phyloP scores from a whole-genome alignment of 1,139 yeast genomes.

The Saccharomycopsis crataegensis region DNA sequence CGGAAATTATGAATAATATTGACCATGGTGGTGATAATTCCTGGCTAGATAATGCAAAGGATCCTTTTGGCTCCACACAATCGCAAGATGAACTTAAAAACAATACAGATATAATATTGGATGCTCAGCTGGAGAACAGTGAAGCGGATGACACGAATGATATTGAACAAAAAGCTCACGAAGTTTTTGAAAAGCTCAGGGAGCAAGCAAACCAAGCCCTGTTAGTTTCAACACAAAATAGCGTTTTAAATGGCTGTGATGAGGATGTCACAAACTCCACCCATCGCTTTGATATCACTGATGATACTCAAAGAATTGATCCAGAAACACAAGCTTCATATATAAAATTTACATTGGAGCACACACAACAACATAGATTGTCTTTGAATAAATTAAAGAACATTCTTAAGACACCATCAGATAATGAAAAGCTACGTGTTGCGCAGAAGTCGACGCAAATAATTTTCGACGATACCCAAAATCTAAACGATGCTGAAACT shows the following conservation, averaged over 20 bases:
- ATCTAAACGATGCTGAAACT: neutral
- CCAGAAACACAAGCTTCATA: neutral
- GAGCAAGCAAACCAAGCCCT: neutral
- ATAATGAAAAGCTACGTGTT: neutral
- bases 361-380: neutral
- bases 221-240: neutral
- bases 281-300: neutral
- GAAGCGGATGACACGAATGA: neutral
- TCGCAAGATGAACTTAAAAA: neutral
- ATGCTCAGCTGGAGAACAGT: neutral
- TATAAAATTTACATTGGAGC: neutral
- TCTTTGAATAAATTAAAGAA: neutral
- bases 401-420: neutral
- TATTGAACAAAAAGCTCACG: neutral
- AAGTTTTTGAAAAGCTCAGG: neutral
- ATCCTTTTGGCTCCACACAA: constrained; percentile 10
- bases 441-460: neutral
- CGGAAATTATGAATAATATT: neutral
- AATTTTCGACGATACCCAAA: neutral
- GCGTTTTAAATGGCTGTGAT: neutral
- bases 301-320: neutral
- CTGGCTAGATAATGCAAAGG: constrained; percentile 16
- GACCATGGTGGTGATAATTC: constrained; percentile 1
- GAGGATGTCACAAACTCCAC: neutral
- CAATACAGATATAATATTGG: neutral